Conservation (phyloP, 225 moss, liverwort and hornwort species). For the Polytrichum commune region DNA sequence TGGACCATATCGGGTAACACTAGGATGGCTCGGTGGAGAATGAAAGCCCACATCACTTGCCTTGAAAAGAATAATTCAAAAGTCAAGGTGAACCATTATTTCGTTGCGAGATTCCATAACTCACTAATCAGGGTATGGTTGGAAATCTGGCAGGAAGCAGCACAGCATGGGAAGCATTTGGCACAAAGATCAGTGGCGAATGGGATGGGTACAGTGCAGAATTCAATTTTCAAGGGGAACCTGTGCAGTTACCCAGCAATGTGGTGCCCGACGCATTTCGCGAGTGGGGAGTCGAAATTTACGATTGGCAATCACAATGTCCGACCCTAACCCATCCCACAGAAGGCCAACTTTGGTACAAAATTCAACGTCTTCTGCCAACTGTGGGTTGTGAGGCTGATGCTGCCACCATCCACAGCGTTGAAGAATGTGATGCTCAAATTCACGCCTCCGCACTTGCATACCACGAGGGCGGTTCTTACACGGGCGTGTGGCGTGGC, state of each 20-base stretch:
- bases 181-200: constrained; percentile 63
- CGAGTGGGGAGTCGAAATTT: constrained; percentile 60
- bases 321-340: constrained; percentile 58
- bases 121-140: too few species aligned
- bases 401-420: constrained; percentile 65
- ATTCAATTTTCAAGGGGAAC: constrained; percentile 70
- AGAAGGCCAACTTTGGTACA: constrained; percentile 46
- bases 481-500: constrained; percentile 80
- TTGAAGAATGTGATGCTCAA: constrained; percentile 39
- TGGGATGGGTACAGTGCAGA: constrained; percentile 90
- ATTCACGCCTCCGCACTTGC: constrained; percentile 37
- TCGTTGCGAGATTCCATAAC: too few species aligned
- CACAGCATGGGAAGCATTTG: constrained; percentile 54
- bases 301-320: constrained; percentile 92
- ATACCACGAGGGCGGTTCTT: constrained; percentile 71
- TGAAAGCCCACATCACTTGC: too few species aligned
- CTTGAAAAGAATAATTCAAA: too few species aligned
- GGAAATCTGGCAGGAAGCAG: constrained; percentile 1
- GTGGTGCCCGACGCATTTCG: constrained; percentile 75
- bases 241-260: constrained; percentile 53
- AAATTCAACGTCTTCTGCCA: constrained; percentile 62
- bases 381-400: constrained; percentile 96
- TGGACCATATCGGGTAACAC: too few species aligned
- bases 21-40: too few species aligned
- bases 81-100: too few species aligned